Conservation (phyloP, 2,329 filamentous ascomycete species). For the Apiospora kogelbergensis region DNA sequence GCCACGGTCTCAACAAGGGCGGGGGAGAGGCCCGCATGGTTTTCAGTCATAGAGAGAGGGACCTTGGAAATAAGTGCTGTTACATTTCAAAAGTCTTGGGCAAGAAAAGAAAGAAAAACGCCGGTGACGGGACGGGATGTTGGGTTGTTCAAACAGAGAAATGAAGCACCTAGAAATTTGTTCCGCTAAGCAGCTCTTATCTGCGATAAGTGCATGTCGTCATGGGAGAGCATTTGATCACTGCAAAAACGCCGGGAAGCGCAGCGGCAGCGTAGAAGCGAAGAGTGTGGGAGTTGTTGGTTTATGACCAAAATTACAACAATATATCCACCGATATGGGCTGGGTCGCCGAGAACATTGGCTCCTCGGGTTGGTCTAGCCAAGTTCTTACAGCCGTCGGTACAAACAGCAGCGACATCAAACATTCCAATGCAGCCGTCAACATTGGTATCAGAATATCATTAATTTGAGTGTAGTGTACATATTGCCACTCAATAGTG, state of each 20-base stretch:
- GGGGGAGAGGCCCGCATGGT: slow-evolving; percentile 64
- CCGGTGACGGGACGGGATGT: background rate
- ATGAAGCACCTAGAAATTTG: background rate
- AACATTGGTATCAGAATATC: slow-evolving; percentile 19
- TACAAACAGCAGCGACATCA: background rate
- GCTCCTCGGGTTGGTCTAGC: background rate
- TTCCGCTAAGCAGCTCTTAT: slow-evolving; percentile 11
- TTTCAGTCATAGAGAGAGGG: slow-evolving; percentile 16
- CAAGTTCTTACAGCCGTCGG: background rate
- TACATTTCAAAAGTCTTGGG: slow-evolving; percentile 8
- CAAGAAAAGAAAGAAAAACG: background rate
- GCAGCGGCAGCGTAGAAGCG: background rate
- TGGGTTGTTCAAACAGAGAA: background rate
- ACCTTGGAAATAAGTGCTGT: slow-evolving; percentile 11
- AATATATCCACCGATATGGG: background rate
- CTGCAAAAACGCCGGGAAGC: background rate
- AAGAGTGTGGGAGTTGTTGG: background rate
- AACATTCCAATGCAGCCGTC: background rate
- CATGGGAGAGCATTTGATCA: background rate
- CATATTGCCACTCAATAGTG: slow-evolving; percentile 16
- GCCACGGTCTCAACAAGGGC: slow-evolving; percentile 84
- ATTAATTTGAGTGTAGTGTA: slow-evolving; percentile 27
- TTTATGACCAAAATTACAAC: background rate
- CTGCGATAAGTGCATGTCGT: slow-evolving; percentile 16
- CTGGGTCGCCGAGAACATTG: background rate